Percentiles rank a stretch among this genome's conserved stretches.
Conservation (phyloP, 2,329 filamentous ascomycete genomes). For the Dactylella cylindrospora region DNA sequence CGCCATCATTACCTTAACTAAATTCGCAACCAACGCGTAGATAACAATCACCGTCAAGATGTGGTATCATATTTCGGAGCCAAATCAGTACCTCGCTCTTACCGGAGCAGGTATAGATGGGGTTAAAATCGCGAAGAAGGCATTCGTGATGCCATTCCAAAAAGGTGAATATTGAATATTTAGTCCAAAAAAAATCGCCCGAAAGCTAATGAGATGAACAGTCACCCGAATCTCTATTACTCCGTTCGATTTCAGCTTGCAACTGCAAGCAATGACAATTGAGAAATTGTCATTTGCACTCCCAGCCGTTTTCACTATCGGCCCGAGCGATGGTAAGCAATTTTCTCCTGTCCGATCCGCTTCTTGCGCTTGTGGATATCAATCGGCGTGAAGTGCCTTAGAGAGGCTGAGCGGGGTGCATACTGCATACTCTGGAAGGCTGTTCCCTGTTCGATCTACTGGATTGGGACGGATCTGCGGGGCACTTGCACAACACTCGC, state of each 20-base stretch:
- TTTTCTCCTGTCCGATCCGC: not conserved
- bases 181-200: conserved; percentile 17
- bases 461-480: no score
- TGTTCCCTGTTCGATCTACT: no score
- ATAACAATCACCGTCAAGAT: conserved; percentile 25
- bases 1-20: not conserved
- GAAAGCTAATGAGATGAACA: not conserved
- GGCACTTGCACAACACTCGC: not conserved
- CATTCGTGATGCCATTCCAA: conserved; percentile 71
- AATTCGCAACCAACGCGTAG: not conserved
- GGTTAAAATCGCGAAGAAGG: conserved; percentile 76
- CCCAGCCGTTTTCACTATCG: conserved; percentile 53
- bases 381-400: no score
- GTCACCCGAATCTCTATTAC: conserved; percentile 61
- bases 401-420: no score
- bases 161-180: conserved; percentile 54
- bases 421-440: no score
- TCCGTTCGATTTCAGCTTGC: conserved; percentile 79
- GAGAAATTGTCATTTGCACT: conserved; percentile 66
- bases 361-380: no score
- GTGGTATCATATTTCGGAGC: conserved; percentile 51
- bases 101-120: conserved; percentile 75
- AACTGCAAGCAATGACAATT: conserved; percentile 81
- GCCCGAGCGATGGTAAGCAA: conserved; percentile 54
- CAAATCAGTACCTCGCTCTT: conserved; percentile 83